Percentiles rank a stretch among this genome's conserved stretches.
Conservation (phyloP, 163 green algal species). For the Chloromonas sp. region DNA sequence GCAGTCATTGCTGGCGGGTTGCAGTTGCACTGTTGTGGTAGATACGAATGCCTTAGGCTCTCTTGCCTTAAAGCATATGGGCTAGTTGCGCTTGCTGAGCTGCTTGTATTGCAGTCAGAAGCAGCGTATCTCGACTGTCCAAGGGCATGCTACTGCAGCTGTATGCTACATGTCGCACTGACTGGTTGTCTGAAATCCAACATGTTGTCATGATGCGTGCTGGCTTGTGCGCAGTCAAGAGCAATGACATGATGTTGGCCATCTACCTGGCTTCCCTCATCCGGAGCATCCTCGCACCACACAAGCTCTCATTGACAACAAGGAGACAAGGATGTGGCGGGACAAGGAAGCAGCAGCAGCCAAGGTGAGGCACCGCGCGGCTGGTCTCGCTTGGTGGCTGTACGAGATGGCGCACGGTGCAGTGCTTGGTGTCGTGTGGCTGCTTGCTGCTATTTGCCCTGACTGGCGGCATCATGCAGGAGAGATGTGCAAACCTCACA, state of each 20-base stretch:
- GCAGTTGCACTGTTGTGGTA: no score
- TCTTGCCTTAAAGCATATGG: no score
- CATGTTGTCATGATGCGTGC: background rate
- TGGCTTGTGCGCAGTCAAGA: slow-evolving; percentile 68
- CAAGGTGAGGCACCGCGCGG: background rate
- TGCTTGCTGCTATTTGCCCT: background rate
- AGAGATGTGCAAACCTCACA: background rate
- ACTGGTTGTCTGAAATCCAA: no score
- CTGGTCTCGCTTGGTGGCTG: background rate
- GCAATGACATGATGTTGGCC: slow-evolving; percentile 97
- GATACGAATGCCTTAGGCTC: no score
- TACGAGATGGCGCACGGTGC: background rate
- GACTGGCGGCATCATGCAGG: background rate
- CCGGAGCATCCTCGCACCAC: slow-evolving; percentile 22
- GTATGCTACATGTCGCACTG: no score
- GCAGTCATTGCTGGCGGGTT: no score
- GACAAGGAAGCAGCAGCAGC: background rate
- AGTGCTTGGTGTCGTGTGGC: background rate
- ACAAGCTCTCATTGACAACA: slow-evolving; percentile 92
- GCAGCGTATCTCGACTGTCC: background rate
- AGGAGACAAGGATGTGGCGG: slow-evolving; percentile 44
- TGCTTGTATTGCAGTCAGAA: no score
- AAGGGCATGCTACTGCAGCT: background rate
- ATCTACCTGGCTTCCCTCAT: slow-evolving; percentile 92
- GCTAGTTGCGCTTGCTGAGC: no score